phyloP scores from a whole-genome alignment of 2,329 filamentous ascomycete species.

The Cryphonectria naterciae region DNA sequence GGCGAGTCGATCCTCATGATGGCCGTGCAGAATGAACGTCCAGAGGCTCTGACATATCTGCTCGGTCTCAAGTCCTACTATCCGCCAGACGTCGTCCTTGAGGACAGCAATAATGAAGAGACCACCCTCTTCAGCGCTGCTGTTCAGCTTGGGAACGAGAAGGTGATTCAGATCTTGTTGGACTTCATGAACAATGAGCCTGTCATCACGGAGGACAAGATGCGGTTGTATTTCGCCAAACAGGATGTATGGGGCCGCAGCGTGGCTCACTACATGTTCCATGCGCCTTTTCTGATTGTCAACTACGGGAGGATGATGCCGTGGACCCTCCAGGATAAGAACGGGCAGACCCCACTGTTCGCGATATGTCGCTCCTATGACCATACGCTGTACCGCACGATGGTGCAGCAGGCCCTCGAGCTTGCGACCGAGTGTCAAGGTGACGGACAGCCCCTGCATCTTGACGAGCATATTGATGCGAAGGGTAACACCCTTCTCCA shows the following conservation, averaged over 20 bases:
- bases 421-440: constrained; percentile 75
- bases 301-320: constrained; percentile 78
- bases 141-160: constrained; percentile 78
- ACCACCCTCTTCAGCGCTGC: constrained; percentile 89
- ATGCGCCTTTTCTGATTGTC: constrained; percentile 79
- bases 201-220: constrained; percentile 55
- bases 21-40: constrained; percentile 74
- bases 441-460: constrained; percentile 78
- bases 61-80: constrained; percentile 79
- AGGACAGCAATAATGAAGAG: constrained; percentile 86
- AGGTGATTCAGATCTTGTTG: constrained; percentile 76
- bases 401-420: constrained; percentile 82
- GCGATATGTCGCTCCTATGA: constrained; percentile 95
- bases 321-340: constrained; percentile 91
- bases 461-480: constrained; percentile 89
- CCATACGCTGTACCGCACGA: constrained; percentile 80
- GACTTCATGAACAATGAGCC: constrained; percentile 62
- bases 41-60: constrained; percentile 77
- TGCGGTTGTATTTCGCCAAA: constrained; percentile 70
- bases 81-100: constrained; percentile 69
- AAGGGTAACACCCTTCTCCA: constrained; percentile 97
- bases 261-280: constrained; percentile 94
- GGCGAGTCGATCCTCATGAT: constrained; percentile 91
- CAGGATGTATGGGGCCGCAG: constrained; percentile 88
- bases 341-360: constrained; percentile 97